Evolutionary conservation across 371 early-diverging fungal species (phyloP), one percentile per base, ranked within the genome.

Genomic region (Mucor saturninus): DNA sequence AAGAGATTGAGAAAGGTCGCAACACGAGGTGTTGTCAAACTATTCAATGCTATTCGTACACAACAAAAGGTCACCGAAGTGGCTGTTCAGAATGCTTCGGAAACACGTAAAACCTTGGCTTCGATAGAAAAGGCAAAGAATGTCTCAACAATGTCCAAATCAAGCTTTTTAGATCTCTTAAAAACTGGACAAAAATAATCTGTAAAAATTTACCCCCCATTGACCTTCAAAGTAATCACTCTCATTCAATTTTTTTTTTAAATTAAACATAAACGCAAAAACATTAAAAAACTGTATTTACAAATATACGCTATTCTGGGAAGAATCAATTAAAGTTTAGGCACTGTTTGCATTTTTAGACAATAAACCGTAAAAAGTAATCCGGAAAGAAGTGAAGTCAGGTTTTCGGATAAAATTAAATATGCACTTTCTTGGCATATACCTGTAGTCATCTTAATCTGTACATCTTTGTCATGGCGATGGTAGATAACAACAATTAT

Each of bases 11-110:
- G 89, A 69, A 92, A 92, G 76, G 88, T 92, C 14, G 92, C 93
- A 4, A 94, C 94, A 9, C 77, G 89, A 55, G 94, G 94, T 77
- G 93, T 93, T 50, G 92, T 93, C 45, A 86, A 91, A 62, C 74
- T 93, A 52, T 93, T 93, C 68, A 93, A 93, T 74, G 94, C 94
- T 13, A 87, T 93, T 61, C 83, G 88, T 55, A 86, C 84, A 49
- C 92, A 92, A 59, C 91, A 91, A 69, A 86, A 87, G 69, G 79
- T 83, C 15, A 86, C 86, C 6, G 84, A 91, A 61, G 85, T 85
- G 39, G 77, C 77, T 39, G 66, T 80, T n/a, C 49, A 74, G 13
- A 70, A 77, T 61, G 84, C 76, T 43, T 62, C 73, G 13, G 69
- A 68, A 2, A 75, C 73, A 49, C 76, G 75, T 58, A 81, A 81